Conservation (phyloP, 352 stramenopile genomes). For the Halophytophthora batemanensis region DNA sequence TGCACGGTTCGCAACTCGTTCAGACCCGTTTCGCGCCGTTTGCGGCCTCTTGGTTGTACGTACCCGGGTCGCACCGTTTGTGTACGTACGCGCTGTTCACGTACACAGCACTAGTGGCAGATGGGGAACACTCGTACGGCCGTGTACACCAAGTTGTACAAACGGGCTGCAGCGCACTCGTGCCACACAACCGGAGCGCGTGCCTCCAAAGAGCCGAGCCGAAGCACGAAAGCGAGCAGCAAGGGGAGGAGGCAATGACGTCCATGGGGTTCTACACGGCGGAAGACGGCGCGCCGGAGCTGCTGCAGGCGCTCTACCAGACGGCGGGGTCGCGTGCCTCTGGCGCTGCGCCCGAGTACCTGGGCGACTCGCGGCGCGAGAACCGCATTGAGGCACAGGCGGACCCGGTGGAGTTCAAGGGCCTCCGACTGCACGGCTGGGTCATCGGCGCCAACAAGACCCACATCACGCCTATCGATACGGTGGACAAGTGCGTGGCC, state of each 20-base stretch:
- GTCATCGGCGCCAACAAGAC: conserved; percentile 78
- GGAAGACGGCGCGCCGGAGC: conserved; percentile 39
- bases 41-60: too few relatives aligned
- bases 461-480: conserved; percentile 77
- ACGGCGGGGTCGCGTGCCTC: conserved; percentile 9
- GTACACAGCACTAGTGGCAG: too few relatives aligned
- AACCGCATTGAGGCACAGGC: conserved; percentile 37
- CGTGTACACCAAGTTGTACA: too few relatives aligned
- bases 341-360: conserved; percentile 13
- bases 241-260: conserved; percentile 17
- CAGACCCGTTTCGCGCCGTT: too few relatives aligned
- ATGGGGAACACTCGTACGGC: too few relatives aligned
- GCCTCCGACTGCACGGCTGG: conserved; percentile 60
- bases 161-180: not conserved
- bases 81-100: too few relatives aligned
- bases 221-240: conserved; percentile 6
- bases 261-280: conserved; percentile 52
- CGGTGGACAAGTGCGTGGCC: conserved; percentile 50
- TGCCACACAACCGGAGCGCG: not conserved
- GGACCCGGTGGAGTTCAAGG: conserved; percentile 66
- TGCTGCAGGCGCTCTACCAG: conserved; percentile 44
- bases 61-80: too few relatives aligned
- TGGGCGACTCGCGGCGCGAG: conserved; percentile 50
- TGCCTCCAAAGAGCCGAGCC: not conserved
- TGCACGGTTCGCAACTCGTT: too few relatives aligned